Percentiles rank a stretch among this genome's conserved stretches.
Conservation (phyloP, 140 eudicot genomes). For the Anethum foeniculum region DNA sequence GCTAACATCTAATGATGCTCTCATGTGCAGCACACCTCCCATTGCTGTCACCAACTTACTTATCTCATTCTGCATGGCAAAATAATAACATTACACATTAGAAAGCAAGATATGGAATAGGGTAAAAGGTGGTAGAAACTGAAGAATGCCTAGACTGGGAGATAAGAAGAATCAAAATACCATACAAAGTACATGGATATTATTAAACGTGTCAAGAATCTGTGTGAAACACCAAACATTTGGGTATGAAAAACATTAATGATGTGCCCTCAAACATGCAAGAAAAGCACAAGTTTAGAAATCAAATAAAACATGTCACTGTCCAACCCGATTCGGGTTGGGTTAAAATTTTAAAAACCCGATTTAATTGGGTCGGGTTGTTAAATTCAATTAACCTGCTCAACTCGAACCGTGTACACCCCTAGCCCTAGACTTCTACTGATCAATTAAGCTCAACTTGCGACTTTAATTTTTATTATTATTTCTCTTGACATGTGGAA, state of each 20-base stretch:
- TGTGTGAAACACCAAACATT: not conserved
- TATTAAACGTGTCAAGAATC: not conserved
- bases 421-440: not conserved
- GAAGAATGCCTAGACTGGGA: not conserved
- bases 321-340: no score
- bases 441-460: not conserved
- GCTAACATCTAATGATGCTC: constrained; percentile 63
- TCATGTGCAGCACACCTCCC: constrained; percentile 72
- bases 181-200: not conserved
- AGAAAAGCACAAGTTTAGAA: not conserved
- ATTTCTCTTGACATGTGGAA: not conserved
- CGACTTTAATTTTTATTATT: not conserved
- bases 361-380: no score
- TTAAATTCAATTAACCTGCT: no score
- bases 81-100: constrained; percentile 6
- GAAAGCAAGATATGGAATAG: not conserved
- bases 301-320: not conserved
- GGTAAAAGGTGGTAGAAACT: not conserved
- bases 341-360: no score
- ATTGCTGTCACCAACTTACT: constrained; percentile 70
- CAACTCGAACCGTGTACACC: no score
- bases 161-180: not conserved
- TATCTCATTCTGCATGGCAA: constrained; percentile 51
- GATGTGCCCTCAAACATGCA: not conserved
- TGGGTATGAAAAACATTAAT: not conserved